phyloP scores from a whole-genome alignment of 768 basidiomycete species.

The Exidia glandulosa region DNA sequence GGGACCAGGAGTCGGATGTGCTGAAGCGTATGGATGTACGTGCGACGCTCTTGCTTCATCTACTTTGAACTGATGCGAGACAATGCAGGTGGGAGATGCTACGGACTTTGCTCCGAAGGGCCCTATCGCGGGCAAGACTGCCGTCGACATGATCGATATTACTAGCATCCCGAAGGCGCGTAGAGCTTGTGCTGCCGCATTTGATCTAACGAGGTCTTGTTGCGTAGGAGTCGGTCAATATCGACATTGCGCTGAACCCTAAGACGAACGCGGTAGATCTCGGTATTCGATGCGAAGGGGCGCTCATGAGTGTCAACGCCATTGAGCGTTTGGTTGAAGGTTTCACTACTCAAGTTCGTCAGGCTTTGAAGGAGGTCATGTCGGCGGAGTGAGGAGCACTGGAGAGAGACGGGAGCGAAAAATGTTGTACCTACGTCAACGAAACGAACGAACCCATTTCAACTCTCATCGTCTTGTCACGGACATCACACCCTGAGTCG shows the following conservation, averaged over 20 bases:
- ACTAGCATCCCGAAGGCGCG: neutral
- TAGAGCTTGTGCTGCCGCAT: too few species aligned
- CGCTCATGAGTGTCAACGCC: neutral
- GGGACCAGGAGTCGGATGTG: neutral
- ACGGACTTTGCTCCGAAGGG: neutral
- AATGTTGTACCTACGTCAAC: too few species aligned
- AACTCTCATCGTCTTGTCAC: too few species aligned
- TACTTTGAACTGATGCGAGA: too few species aligned
- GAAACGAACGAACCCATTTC: too few species aligned
- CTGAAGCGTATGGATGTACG: neutral
- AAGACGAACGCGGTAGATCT: neutral
- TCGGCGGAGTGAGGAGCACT: too few species aligned
- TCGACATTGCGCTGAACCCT: neutral
- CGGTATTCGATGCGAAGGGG: neutral
- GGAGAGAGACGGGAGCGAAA: too few species aligned
- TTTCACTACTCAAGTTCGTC: neutral
- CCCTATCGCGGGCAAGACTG: neutral
- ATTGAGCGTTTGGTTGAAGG: neutral
- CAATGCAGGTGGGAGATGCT: neutral
- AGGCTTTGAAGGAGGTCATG: too few species aligned
- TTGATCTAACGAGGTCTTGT: too few species aligned
- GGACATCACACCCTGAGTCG: too few species aligned
- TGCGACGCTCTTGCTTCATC: too few species aligned
- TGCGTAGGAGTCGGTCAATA: neutral
- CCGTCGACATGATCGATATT: neutral